Evolutionary conservation across 169 alveolate genomes (phyloP).

Genomic region (Condylostoma magnum): DNA sequence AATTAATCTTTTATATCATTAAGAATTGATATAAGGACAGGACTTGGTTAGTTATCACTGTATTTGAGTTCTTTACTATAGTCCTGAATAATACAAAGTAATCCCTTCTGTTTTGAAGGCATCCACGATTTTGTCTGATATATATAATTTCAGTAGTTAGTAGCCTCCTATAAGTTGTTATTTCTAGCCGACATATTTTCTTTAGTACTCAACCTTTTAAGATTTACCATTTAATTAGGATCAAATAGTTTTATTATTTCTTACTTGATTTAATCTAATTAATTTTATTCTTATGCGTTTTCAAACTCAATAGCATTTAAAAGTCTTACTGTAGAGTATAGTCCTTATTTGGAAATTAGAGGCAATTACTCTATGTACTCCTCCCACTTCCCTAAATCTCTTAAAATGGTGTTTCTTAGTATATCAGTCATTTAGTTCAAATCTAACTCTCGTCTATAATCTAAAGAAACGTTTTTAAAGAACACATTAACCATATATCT

Average conservation of each 20-base stretch:
- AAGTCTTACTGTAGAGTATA: neutral
- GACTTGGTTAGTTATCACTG: neutral
- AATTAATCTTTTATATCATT: neutral
- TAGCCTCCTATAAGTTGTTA: too few species aligned
- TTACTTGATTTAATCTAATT: neutral
- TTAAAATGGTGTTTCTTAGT: neutral
- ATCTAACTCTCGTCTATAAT: neutral
- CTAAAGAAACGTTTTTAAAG: neutral
- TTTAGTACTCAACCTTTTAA: neutral
- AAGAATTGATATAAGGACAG: neutral
- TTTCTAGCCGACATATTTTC: too few species aligned
- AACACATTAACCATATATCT: neutral
- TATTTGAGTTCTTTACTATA: neutral
- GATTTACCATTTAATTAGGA: too few species aligned
- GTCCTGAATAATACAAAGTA: constrained; percentile 5
- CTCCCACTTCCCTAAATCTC: neutral
- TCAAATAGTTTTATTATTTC: too few species aligned
- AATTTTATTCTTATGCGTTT: neutral
- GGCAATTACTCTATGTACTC: neutral
- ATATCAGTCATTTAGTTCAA: neutral
- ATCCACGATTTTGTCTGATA: constrained; percentile 14
- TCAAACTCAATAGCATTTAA: neutral
- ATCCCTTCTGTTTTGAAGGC: neutral
- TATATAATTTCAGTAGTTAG: constrained; percentile 9
- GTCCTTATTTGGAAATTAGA: neutral